These are phyloP conservation scores for Harringtonia aguacate DNA, from an alignment of 2,329 filamentous ascomycete genomes.

Conservation along the genomic window DNA sequence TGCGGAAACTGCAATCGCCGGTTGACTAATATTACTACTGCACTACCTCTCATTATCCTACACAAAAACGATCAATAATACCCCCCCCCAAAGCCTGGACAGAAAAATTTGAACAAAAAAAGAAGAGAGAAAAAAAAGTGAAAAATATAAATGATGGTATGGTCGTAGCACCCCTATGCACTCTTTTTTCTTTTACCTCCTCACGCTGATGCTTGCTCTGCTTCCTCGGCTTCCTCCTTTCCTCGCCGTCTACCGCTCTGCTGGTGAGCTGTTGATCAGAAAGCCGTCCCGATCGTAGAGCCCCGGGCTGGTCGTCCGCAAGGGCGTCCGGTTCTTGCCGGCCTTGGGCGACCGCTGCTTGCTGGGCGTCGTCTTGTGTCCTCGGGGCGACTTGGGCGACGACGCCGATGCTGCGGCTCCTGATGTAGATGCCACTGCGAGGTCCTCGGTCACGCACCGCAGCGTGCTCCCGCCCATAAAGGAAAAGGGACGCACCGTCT, in stretches of 20 bases:
- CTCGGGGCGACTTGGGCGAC: not conserved
- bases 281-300: slow-evolving; percentile 37
- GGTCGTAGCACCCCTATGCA: no score
- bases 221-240: not conserved
- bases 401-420: not conserved
- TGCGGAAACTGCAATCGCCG: no score
- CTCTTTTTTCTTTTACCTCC: no score
- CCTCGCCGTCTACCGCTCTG: slow-evolving; percentile 3
- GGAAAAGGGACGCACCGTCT: no score
- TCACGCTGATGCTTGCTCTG: no score
- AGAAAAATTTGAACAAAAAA: no score
- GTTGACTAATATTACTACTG: no score
- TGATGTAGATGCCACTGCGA: not conserved
- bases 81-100: no score
- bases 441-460: not conserved
- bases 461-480: not conserved
- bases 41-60: no score
- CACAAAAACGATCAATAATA: no score
- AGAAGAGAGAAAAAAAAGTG: no score
- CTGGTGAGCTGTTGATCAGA: slow-evolving; percentile 27
- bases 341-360: not conserved
- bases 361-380: not conserved
- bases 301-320: slow-evolving; percentile 24
- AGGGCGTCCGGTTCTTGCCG: not conserved
- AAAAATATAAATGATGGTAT: no score